Base-by-base conservation (phyloP, 768 basidiomycete genomes). In the Termitomyces sp. region DNA sequence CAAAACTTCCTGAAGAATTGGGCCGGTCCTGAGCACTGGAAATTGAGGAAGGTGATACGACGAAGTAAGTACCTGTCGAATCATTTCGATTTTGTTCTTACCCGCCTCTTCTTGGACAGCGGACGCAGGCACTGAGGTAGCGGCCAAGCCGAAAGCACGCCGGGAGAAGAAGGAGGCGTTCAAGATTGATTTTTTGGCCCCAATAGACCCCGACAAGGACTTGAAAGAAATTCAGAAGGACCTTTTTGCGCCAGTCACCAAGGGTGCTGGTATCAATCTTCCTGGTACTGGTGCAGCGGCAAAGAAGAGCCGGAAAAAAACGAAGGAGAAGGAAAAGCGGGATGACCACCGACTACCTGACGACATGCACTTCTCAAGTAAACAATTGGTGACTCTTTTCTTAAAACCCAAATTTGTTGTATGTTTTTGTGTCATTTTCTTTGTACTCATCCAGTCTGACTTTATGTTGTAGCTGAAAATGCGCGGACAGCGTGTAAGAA, bases 21-120 rank as follows among this genome's bases (percentile, higher is more conserved):
- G 97, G 97, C 97, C 3, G 97, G 97, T 0, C 95, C 95, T 8
- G 93, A 98, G 70, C 97, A 99, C 67, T 99, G 97, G 96, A 98
- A 96, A 68, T 70, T 98, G 65, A 77, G 89, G 59, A 89, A 86
- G 66, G 79, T 86, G n/a, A 76, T 93, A 52, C 82, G 89, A 58
- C 83, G 81, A 76, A 80, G 93, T 95, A 60, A 71, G 84, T 69
- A n/a, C 12, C 12, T 35, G 54, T 49, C 28, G 40, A 12, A 32
- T 34, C 57, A 41, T 44, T 17, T 59, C 19, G 45, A 42, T 32
- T 14, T 55, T 32, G 12, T 11, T 28, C 23, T 34, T 43, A 6
- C 14, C 47, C 47, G 46, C 11, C 23, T 49, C 47, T 39, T 21
- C 25, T 48, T 55, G 44, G 48, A 56, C 40, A 69, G 73, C 72